Conservation (phyloP, 108 stramenopile species). For the Parietichytrium sp. region DNA sequence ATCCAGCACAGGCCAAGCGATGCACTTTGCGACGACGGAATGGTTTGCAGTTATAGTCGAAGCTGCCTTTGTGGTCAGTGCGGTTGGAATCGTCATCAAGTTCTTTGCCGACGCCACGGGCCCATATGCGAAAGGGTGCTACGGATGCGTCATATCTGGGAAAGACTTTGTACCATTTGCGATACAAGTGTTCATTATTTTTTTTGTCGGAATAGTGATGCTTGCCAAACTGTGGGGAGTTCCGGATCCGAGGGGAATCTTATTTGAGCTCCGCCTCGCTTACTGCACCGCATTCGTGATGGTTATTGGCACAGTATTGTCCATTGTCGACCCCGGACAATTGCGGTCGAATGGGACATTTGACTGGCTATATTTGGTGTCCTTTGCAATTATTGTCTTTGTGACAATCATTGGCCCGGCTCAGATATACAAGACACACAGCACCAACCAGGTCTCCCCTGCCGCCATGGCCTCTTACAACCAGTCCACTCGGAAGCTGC, state of each 20-base stretch:
- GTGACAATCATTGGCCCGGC: neutral
- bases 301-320: neutral
- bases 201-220: neutral
- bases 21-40: no score
- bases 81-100: no score
- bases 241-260: neutral
- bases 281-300: neutral
- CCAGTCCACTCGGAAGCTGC: no score
- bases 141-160: neutral
- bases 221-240: neutral
- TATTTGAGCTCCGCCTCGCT: neutral
- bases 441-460: neutral
- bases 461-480: no score
- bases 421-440: neutral
- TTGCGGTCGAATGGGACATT: neutral
- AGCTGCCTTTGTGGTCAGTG: no score
- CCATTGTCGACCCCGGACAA: neutral
- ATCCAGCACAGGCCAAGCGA: no score
- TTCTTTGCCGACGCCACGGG: no score
- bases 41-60: no score
- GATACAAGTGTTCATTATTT: neutral
- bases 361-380: neutral
- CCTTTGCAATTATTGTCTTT: neutral
- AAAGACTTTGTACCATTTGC: neutral
- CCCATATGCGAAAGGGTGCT: neutral